Evolutionary conservation across 1,139 yeast species (phyloP), one percentile per base, ranked within the genome.

Genomic region (Protomyces macrosporus): DNA sequence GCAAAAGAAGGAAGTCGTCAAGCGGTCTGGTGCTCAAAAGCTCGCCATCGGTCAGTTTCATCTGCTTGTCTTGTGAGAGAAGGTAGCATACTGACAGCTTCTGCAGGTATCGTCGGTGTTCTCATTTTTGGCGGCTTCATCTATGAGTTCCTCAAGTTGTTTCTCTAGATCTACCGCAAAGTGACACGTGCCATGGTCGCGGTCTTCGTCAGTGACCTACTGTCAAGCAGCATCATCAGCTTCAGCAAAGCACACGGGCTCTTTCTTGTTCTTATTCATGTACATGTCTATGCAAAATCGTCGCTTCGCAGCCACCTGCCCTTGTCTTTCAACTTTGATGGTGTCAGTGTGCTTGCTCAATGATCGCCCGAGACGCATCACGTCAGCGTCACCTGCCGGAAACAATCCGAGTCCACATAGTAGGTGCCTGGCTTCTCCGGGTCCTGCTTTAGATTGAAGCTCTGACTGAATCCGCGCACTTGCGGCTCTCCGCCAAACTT

Each of bases 351-450:
- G 23, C 23, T 23, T 23, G 23, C 2, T 23, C 23, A 23, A 23
- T 23, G 23, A 23, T 23, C 23, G 23, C 23, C 2, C 1, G 23
- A 5, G 14, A 30, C 39, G 53, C 14, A 4, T 57, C 40, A 58
- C 14, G 62, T 51, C 53, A 58, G 45, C 1, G 42, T 58, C 33
- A 63, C 64, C 39, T 63, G 65, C 48, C 65, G 51, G 23, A 63
- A 63, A 45, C 65, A 63, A 14, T 64, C 62, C 32, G 63, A 63
- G 36, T 54, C 66, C 42, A 64, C 61, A 37, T 60, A 64, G 51
- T 64, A 64, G 12, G 60, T 64, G 10, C 66, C 66, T 9, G 35
- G 45, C 53, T 60, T 60, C 45, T 60, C 66, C 10, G 63, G 54
- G 40, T 64, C 66, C 37, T 53, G 64, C 56, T 60, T 60, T 40